phyloP scores from a whole-genome alignment of 2,329 filamentous ascomycete genomes.

The Tolypocladium inflatum region DNA sequence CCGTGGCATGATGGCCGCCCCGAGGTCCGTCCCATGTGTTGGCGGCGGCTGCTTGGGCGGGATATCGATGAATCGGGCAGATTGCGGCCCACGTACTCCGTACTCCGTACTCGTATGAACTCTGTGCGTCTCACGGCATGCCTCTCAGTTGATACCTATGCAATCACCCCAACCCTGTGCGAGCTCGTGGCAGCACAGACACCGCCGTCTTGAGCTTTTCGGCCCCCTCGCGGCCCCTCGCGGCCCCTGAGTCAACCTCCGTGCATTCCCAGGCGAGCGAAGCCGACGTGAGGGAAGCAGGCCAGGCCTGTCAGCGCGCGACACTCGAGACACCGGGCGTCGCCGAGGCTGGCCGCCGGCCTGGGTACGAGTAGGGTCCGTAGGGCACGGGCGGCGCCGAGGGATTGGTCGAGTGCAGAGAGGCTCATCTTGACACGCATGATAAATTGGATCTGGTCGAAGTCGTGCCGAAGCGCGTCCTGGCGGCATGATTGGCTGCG shows the following conservation, averaged over 20 bases:
- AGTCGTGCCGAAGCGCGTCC: constrained; percentile 10
- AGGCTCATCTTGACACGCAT: constrained; percentile 14
- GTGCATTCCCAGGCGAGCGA: not conserved
- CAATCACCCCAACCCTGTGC: not conserved
- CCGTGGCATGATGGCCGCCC: not conserved
- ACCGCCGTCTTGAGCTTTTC: not conserved
- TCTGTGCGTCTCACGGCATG: not conserved
- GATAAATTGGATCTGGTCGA: constrained; percentile 5
- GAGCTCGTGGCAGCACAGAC: not conserved
- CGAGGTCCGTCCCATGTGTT: no score
- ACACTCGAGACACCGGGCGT: constrained; percentile 1
- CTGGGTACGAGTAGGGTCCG: not conserved
- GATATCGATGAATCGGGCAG: not conserved
- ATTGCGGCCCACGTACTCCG: not conserved
- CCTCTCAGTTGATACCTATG: not conserved
- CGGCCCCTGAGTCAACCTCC: not conserved
- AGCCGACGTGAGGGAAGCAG: not conserved
- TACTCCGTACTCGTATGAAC: not conserved
- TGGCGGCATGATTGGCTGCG: constrained; percentile 5
- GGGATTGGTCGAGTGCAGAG: constrained; percentile 4
- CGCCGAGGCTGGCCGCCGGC: not conserved
- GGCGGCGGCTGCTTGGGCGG: not conserved
- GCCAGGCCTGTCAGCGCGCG: not conserved
- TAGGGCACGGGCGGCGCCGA: constrained; percentile 1
- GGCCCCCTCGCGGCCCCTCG: not conserved